phyloP scores from a whole-genome alignment of 2,329 filamentous ascomycete species.

The Onygenales sp. region DNA sequence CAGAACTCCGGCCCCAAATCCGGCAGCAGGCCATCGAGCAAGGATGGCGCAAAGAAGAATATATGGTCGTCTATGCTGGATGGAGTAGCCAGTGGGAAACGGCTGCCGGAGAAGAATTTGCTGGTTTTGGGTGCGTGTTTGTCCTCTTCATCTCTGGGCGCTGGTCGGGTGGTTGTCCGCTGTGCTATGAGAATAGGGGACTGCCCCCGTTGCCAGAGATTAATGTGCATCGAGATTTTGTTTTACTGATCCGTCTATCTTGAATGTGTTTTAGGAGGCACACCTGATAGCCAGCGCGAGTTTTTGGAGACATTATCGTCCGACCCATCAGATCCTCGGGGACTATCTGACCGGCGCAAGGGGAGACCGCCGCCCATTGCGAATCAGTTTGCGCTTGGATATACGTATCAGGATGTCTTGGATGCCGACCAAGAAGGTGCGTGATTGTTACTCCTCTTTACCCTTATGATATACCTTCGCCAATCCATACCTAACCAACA shows the following conservation, averaged over 20 bases:
- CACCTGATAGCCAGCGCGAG: conserved; percentile 72
- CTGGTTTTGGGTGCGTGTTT: conserved; percentile 62
- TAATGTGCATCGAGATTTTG: neutral
- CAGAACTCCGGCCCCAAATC: conserved; percentile 25
- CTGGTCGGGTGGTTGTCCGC: too few relatives aligned
- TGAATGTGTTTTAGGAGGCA: conserved; percentile 47
- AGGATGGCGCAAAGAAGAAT: conserved; percentile 65
- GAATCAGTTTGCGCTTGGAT: conserved; percentile 85
- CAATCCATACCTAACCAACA: conserved; percentile 3
- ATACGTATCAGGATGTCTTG: conserved; percentile 90
- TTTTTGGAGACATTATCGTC: conserved; percentile 57
- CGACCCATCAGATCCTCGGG: conserved; percentile 31
- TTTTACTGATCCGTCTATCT: neutral
- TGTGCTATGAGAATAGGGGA: too few relatives aligned
- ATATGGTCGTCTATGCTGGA: conserved; percentile 94
- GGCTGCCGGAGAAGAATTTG: conserved; percentile 83
- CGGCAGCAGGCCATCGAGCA: conserved; percentile 39
- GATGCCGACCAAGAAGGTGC: conserved; percentile 87
- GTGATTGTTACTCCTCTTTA: conserved; percentile 6
- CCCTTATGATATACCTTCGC: neutral
- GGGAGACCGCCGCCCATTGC: conserved; percentile 66
- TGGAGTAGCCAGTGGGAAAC: conserved; percentile 79
- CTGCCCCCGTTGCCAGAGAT: too few relatives aligned
- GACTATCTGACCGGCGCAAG: conserved; percentile 38
- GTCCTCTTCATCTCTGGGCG: neutral